phyloP scores from a whole-genome alignment of 345 rosid genomes.

The Eucalyptus guilfoylei region DNA sequence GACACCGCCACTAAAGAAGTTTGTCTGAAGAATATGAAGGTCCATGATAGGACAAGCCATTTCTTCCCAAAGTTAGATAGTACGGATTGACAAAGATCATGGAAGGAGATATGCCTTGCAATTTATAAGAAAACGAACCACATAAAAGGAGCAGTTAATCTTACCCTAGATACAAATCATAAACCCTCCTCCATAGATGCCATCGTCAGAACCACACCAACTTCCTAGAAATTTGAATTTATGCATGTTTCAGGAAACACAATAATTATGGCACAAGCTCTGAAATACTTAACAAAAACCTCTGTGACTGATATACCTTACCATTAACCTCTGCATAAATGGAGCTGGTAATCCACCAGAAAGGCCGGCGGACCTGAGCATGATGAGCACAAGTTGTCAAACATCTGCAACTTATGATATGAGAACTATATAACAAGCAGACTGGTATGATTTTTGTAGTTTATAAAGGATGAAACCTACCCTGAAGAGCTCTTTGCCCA shows the following conservation, averaged over 20 bases:
- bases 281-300: background rate
- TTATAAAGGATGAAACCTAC: slow-evolving; percentile 20
- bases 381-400: slow-evolving; percentile 5
- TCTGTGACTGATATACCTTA: slow-evolving; percentile 34
- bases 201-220: slow-evolving; percentile 93
- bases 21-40: background rate
- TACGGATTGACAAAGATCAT: background rate
- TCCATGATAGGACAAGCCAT: background rate
- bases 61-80: background rate
- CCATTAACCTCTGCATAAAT: slow-evolving; percentile 87
- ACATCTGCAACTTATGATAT: background rate
- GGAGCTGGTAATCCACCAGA: slow-evolving; percentile 96
- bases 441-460: background rate
- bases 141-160: background rate
- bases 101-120: background rate
- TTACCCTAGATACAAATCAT: slow-evolving; percentile 93
- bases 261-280: background rate
- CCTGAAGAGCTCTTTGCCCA: slow-evolving; percentile 73
- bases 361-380: slow-evolving; percentile 85
- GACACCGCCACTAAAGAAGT: background rate
- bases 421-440: background rate
- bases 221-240: slow-evolving; percentile 34
- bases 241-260: background rate
- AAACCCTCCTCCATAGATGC: slow-evolving; percentile 97
- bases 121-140: background rate